Evolutionary conservation across 148 eudicot species (phyloP), one percentile per base, ranked within the genome.

Genomic region (Agrostemma githago): DNA sequence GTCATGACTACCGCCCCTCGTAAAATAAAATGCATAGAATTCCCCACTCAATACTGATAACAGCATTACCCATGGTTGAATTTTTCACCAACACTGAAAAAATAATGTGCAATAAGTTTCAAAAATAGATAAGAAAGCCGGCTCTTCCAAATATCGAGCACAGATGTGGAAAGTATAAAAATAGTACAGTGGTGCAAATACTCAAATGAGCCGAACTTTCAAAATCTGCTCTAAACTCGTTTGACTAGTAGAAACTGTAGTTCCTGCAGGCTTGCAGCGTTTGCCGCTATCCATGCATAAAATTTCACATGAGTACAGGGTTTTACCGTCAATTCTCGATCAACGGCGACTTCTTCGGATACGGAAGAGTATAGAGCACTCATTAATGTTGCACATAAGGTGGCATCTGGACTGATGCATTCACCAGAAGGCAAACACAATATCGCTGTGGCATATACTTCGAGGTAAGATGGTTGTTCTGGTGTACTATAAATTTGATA

Each of bases 361-460:
- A 91, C 90, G 57, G 96, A 87, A 66, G 97, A 85, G 84, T 85
- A 86, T 57, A 94, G 89, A 59, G 96, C 96, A 83, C 97, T 94
- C 88, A 84, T 88, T 71, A 94, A 77, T 65, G 96, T 83, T 20
- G 98, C 86, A 78, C 98, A 95, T 83, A 92, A 72, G 46, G 93
- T 95, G 73, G 98, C 90, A 90, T 95, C 98, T 10, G 97, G 96
- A 83, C 76, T 71, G 85, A 92, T 71, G 72, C 93, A 95, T 80
- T 89, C 92, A 73, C 98, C 97, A 86, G 93, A 86, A 82, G 98
- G 88, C 85, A 86, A 79, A 79, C 92, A 88, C n/a, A 95, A 86
- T 76, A 92, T 92, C 44, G 97, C 96, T 63, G 90, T 84, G 64
- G 93, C 96, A 73, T 76, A 92, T 90, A 94, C 76, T 85, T 94